phyloP scores from a whole-genome alignment of 192 early-diverging fungal genomes.

The Chytriomyces sp. region DNA sequence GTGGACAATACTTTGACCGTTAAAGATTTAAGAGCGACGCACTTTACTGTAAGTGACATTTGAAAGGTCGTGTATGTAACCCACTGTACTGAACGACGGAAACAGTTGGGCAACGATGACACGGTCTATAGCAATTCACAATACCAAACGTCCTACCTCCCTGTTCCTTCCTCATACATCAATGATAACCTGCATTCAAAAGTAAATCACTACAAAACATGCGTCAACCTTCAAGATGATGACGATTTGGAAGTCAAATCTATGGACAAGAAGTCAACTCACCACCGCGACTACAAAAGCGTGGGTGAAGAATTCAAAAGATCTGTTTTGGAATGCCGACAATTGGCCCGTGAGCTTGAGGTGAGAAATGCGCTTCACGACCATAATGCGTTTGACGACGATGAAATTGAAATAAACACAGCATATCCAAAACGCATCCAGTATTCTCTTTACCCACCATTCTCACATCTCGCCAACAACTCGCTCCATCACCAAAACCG shows the following conservation, averaged over 20 bases:
- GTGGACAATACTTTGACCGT: slow-evolving; percentile 28
- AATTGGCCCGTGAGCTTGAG: neutral
- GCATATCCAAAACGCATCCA: neutral
- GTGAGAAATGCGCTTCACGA: neutral
- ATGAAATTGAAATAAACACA: neutral
- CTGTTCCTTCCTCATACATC: neutral
- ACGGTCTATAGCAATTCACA: slow-evolving; percentile 10
- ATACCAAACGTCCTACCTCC: slow-evolving; percentile 13
- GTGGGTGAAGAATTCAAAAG: neutral
- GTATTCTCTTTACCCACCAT: neutral
- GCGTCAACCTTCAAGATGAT: neutral
- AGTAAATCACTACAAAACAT: slow-evolving; percentile 3
- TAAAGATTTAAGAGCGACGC: slow-evolving; percentile 24
- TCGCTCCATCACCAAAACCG: slow-evolving; percentile 13
- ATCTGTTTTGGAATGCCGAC: neutral
- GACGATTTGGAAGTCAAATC: neutral
- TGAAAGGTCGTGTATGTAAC: neutral
- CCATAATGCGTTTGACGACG: neutral
- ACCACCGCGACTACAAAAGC: slow-evolving; percentile 11
- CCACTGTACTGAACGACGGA: neutral
- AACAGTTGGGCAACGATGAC: slow-evolving; percentile 23
- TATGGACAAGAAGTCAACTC: slow-evolving; percentile 1
- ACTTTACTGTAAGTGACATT: slow-evolving; percentile 19
- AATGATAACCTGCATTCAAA: neutral
- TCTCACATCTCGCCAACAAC: neutral